A percentile compares a stretch with the other conserved stretches of the same genome.
These are phyloP conservation scores for Serpula lacrymans DNA, from an alignment of 768 basidiomycete genomes.

Conservation along the genomic window DNA sequence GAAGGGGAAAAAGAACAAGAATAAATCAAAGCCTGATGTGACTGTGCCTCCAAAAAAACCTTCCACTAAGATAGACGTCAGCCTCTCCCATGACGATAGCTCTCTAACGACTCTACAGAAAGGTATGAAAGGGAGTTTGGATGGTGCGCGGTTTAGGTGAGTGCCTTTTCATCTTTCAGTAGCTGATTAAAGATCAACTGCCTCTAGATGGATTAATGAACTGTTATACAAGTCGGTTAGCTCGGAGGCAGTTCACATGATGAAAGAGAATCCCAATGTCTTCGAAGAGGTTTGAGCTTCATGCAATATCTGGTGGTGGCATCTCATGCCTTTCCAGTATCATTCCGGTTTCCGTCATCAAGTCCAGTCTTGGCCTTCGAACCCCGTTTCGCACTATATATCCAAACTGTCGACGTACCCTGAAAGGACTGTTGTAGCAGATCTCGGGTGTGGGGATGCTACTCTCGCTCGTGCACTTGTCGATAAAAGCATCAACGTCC, in stretches of 20 bases:
- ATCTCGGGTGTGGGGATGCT: conserved; percentile 96
- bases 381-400: conserved; percentile 86
- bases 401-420: conserved; percentile 62
- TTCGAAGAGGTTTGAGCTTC: conserved; percentile 70
- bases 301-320: conserved; percentile 7
- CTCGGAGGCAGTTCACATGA: conserved; percentile 68
- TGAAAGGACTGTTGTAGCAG: conserved; percentile 71
- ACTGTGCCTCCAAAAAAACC: conserved; percentile 19
- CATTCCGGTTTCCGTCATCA: conserved; percentile 90
- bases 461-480: conserved; percentile 73
- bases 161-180: conserved; percentile 11
- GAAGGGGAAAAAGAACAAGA: conserved; percentile 17
- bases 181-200: background rate
- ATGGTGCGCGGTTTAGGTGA: conserved; percentile 87
- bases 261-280: conserved; percentile 76
- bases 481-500: conserved; percentile 62
- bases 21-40: conserved; percentile 12
- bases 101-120: conserved; percentile 71
- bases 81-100: conserved; percentile 9
- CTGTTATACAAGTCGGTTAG: conserved; percentile 86
- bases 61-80: conserved; percentile 13
- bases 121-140: conserved; percentile 72
- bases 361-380: conserved; percentile 90
- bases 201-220: conserved; percentile 83
- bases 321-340: conserved; percentile 55